phyloP scores from a whole-genome alignment of 306 rosid species.

The Fragaria nilgerrensis region DNA sequence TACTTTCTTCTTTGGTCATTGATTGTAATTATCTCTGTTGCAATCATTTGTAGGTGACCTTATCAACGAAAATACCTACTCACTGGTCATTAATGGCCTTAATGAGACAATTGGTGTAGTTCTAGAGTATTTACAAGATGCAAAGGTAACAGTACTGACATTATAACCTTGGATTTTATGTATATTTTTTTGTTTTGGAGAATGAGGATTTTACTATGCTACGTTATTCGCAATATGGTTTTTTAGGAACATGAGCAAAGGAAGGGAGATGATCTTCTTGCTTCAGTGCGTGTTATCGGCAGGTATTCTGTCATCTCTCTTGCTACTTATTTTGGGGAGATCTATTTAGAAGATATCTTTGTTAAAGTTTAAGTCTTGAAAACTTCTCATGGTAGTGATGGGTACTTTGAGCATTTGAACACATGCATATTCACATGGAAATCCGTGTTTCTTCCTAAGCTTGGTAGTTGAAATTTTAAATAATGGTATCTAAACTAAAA shows the following conservation, averaged over 20 bases:
- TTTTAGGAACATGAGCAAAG: slow-evolving; percentile 71
- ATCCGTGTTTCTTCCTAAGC: background rate
- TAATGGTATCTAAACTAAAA: background rate
- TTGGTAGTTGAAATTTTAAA: background rate
- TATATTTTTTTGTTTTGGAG: no score
- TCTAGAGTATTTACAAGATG: slow-evolving; percentile 87
- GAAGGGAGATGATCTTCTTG: slow-evolving; percentile 90
- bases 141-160: slow-evolving; percentile 53
- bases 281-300: slow-evolving; percentile 89
- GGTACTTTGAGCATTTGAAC: background rate
- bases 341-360: background rate
- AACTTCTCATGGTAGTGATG: background rate
- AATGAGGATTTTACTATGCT: background rate
- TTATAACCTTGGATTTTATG: slow-evolving; percentile 16
- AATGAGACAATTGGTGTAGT: slow-evolving; percentile 74
- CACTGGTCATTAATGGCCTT: slow-evolving; percentile 62
- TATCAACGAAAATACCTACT: slow-evolving; percentile 55
- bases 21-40: slow-evolving; percentile 21
- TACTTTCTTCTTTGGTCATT: slow-evolving; percentile 3
- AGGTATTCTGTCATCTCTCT: slow-evolving; percentile 40
- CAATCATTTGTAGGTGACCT: slow-evolving; percentile 40
- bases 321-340: background rate
- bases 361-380: background rate
- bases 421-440: background rate
- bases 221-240: slow-evolving; percentile 27